phyloP scores from a whole-genome alignment of 805 yeast genomes.

The Kazachstania martiniae region DNA sequence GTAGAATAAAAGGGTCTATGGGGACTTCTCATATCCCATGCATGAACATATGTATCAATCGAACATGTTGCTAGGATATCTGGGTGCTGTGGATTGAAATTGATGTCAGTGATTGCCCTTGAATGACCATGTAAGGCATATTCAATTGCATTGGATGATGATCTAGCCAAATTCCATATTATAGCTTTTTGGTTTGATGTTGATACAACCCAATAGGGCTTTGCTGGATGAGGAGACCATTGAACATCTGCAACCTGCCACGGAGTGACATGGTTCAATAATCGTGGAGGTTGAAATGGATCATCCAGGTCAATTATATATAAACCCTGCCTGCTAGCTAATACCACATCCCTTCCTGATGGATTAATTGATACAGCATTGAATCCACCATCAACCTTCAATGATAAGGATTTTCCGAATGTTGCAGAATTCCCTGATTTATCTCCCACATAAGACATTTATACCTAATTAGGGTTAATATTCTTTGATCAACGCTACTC shows the following conservation, averaged over 20 bases:
- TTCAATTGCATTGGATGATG: slow-evolving; percentile 64
- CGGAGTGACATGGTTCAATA: slow-evolving; percentile 83
- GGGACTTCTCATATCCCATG: slow-evolving; percentile 88
- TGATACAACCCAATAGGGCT: slow-evolving; percentile 85
- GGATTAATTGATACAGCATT: slow-evolving; percentile 88
- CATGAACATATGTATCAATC: slow-evolving; percentile 74
- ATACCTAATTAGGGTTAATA: not conserved
- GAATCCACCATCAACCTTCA: slow-evolving; percentile 84
- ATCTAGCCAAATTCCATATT: slow-evolving; percentile 79
- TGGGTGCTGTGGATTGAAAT: slow-evolving; percentile 81
- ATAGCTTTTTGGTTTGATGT: slow-evolving; percentile 93
- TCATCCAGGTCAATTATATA: slow-evolving; percentile 89
- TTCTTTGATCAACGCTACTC: not conserved
- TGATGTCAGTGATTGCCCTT: slow-evolving; percentile 91
- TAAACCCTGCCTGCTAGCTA: slow-evolving; percentile 74
- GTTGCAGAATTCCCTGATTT: slow-evolving; percentile 36
- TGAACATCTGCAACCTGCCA: slow-evolving; percentile 99
- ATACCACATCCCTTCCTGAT: slow-evolving; percentile 82
- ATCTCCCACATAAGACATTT: slow-evolving; percentile 1
- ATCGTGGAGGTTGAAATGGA: slow-evolving; percentile 89
- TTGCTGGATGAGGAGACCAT: slow-evolving; percentile 87
- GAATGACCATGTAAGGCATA: slow-evolving; percentile 83
- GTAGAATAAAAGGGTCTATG: slow-evolving; percentile 60
- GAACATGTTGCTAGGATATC: slow-evolving; percentile 87
- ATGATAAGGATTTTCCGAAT: slow-evolving; percentile 70